Conservation (phyloP, 495 filamentous ascomycete genomes). For the Neurospora sp. region DNA sequence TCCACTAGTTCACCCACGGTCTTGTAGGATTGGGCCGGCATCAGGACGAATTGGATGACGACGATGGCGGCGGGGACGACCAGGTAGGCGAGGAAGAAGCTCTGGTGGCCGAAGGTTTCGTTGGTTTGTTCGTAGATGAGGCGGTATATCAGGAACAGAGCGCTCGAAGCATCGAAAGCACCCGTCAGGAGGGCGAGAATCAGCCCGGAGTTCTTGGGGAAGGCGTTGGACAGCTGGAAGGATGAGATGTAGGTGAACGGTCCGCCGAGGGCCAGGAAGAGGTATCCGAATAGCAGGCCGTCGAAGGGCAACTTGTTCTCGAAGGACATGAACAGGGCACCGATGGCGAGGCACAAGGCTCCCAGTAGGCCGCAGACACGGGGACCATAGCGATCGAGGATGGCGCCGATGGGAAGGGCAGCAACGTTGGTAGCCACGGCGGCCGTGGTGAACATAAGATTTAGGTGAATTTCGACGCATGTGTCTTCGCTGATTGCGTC, state of each 20-base stretch:
- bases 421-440: conserved; percentile 73
- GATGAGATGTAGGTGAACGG: conserved; percentile 86
- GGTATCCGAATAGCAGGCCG: conserved; percentile 68
- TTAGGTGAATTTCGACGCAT: conserved; percentile 68
- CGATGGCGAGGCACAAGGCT: conserved; percentile 55
- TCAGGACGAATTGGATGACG: conserved; percentile 57
- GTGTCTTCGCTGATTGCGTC: conserved; percentile 48
- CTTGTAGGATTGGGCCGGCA: conserved; percentile 78
- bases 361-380: conserved; percentile 67
- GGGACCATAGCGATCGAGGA: conserved; percentile 76
- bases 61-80: conserved; percentile 63
- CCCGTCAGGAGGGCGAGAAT: conserved; percentile 81
- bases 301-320: conserved; percentile 56
- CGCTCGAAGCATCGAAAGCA: conserved; percentile 81
- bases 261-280: conserved; percentile 74
- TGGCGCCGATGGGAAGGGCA: conserved; percentile 75
- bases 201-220: conserved; percentile 73
- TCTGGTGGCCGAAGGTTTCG: conserved; percentile 50
- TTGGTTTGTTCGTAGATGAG: conserved; percentile 56
- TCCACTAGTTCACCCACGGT: conserved; percentile 75
- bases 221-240: conserved; percentile 89
- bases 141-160: conserved; percentile 80
- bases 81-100: conserved; percentile 73
- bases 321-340: conserved; percentile 60
- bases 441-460: conserved; percentile 91